phyloP scores from a whole-genome alignment of 164 flowering plant species.

The Santalum album region DNA sequence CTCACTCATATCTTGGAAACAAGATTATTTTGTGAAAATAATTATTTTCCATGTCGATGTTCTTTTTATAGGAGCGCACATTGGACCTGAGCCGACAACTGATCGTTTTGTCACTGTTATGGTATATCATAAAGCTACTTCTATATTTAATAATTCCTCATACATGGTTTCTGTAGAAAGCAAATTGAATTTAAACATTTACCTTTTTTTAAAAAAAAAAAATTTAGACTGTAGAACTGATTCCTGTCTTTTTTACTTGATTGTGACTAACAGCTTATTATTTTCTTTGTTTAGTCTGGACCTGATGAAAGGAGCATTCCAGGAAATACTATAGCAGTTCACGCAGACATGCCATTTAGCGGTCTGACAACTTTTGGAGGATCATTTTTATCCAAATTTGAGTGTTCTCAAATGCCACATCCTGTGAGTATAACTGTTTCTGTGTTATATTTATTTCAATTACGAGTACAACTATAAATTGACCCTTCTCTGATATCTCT shows the following conservation, averaged over 20 bases:
- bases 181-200: too few species aligned
- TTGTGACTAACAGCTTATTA: neutral
- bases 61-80: slow-evolving; percentile 52
- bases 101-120: slow-evolving; percentile 66
- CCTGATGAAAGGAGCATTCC: slow-evolving; percentile 92
- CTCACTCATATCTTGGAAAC: too few species aligned
- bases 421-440: slow-evolving; percentile 44
- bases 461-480: neutral
- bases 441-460: too few species aligned
- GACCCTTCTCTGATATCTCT: slow-evolving; percentile 5
- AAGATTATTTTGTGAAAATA: too few species aligned
- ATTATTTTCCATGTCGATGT: neutral
- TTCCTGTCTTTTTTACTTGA: neutral
- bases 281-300: slow-evolving; percentile 52
- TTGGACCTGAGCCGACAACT: slow-evolving; percentile 75
- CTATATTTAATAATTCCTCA: too few species aligned
- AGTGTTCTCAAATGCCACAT: slow-evolving; percentile 99
- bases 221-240: neutral
- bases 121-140: slow-evolving; percentile 36
- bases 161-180: too few species aligned
- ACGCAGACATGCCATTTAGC: slow-evolving; percentile 96
- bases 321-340: slow-evolving; percentile 94
- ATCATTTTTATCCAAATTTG: slow-evolving; percentile 92
- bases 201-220: too few species aligned
- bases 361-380: slow-evolving; percentile 90